Base-by-base conservation (phyloP, 768 basidiomycete species). In the Termitomyces sp. region DNA sequence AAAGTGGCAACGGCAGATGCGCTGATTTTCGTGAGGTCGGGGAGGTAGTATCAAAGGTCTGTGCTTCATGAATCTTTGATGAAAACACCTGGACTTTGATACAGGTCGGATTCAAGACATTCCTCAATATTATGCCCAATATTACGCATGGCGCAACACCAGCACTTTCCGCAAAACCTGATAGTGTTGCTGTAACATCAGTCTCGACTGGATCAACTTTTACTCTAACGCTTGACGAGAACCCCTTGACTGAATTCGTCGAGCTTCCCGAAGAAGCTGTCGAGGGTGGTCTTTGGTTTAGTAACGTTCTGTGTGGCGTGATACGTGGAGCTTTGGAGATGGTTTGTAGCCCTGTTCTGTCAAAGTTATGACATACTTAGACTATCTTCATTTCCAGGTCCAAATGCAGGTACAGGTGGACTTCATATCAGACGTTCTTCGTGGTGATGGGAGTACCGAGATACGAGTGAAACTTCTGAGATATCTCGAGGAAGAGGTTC, bases 21-120 rank as follows among this genome's bases (percentile, higher is more conserved):
- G 75, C 86, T 16, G 94, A 98, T 74, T 97, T 99, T 69, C 81
- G 82, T 63, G 96, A 98, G 71, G 90, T 93, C 0, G 97, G 94
- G 4, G 97, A 99, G 75, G 92, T 97, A 57, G 82, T 98, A 16
- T 83, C 95, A 5, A 98, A 98, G 81, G 96, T 94, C 59, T 57
- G 78, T 70, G 26, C 24, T 37, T 31, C 13, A 31, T 10, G 26
- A 26, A 50, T 31, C 29, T 58, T 36, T 36, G 51, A 44, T 9
- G 26, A 15, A 45, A 51, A 49, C 28, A 51, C 20, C 13, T 22
- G 13, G 34, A 42, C 37, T 13, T 29, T 16, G 13, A 49, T 24
- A 20, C 68, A 98, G 95, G 92, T 98, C 61, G 97, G 94, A 24
- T 99, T 99, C 81, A 98, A 98, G 72, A 87, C 94, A 4, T 98